Base-by-base conservation (phyloP, 1,284 basidiomycete genomes). In the Chalciporus piperatoides region DNA sequence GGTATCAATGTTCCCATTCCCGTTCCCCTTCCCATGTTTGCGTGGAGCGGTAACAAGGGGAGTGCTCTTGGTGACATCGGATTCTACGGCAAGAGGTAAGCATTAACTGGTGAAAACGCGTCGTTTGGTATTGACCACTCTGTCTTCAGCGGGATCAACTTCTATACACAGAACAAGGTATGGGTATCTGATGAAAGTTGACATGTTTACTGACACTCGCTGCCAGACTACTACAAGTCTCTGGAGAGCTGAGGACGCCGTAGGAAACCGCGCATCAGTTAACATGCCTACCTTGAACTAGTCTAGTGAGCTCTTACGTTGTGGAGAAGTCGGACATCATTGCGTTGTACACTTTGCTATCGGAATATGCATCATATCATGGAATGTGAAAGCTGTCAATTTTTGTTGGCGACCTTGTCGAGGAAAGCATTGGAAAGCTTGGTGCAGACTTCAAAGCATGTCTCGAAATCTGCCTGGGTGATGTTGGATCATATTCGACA, bases 1-100 rank as follows among this genome's bases (percentile, higher is more conserved):
- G 92, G 92, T 38, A 83, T 99, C 70, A 98, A 99, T 65, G 89
- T 96, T 2, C 86, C 95, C 39, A 91, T 97, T 62, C 86, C 95
- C 44, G 89, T 93, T 4, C 92, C 94, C 39, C 75, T 90, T 42
- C 88, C 86, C 9, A 96, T 97, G 92, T 95, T 93, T 70, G 80
- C 90, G 19, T 95, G 91, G 91, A 89, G 84, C 60, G 92, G 92
- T 41, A 92, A 92, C 72, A 94, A 93, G 76, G 92, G 80, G 38
- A 91, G 88, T 59, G 87, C 90, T 58, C 72, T 96, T 53, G 96
- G 96, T 25, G 91, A 94, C 61, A 81, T 92, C 44, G 83, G 85
- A 10, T 92, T 97, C 74, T 96, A 96, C 61, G 93, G 94, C 28
- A 88, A 87, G 71, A 81, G 81, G 85, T 85, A 58, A 59, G 55